Evolutionary conservation across 192 early-diverging fungal genomes (phyloP).

Genomic region (Entomortierella chlamydospora): DNA sequence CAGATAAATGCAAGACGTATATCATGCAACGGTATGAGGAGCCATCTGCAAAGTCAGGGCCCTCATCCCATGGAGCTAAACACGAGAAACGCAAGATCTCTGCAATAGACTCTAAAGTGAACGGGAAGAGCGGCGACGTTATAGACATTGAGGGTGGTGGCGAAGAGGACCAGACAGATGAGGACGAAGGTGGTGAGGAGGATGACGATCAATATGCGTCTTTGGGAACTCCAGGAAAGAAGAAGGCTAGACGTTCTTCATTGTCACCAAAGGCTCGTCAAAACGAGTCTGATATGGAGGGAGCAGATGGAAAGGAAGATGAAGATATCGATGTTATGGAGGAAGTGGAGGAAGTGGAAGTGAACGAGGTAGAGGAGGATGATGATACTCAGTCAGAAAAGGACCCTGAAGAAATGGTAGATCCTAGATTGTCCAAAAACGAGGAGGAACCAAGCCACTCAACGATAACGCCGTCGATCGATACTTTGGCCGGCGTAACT

Average conservation of each 20-base stretch:
- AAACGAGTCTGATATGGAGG: background rate
- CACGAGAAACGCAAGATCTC: background rate
- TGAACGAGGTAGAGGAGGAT: constrained; percentile 11
- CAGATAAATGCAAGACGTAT: constrained; percentile 78
- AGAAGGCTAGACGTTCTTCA: background rate
- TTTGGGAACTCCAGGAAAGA: constrained; percentile 24
- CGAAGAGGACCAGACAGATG: constrained; percentile 5
- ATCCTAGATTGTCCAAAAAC: background rate
- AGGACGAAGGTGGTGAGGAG: constrained; percentile 2
- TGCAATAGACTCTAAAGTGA: background rate
- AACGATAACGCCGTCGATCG: background rate
- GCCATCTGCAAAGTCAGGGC: background rate
- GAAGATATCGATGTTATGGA: background rate
- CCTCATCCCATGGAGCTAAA: background rate
- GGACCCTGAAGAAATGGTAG: constrained; percentile 3
- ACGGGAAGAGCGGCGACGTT: background rate
- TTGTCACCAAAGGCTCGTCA: background rate
- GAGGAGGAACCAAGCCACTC: background rate
- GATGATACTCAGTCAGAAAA: constrained; percentile 19
- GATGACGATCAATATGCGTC: constrained; percentile 30
- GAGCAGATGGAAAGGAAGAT: background rate
- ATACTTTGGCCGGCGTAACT: background rate
- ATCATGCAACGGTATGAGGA: constrained; percentile 75
- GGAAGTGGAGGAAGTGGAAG: constrained; percentile 21
- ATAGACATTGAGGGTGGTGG: background rate